Percentiles rank a stretch among this genome's conserved stretches.
Conservation (phyloP, 2,329 filamentous ascomycete genomes). For the Leptographium procerum region DNA sequence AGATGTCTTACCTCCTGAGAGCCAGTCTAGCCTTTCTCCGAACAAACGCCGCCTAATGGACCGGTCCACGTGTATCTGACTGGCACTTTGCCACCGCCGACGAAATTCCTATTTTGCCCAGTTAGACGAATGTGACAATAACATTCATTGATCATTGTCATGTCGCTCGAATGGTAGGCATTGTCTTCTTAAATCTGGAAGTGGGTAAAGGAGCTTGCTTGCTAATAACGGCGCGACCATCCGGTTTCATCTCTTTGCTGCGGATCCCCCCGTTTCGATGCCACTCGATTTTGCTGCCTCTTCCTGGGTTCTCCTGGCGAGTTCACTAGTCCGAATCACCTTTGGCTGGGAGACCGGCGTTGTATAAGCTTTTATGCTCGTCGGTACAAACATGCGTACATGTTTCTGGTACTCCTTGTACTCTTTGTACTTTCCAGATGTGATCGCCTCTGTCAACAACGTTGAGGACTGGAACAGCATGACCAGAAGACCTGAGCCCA, state of each 20-base stretch:
- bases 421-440: constrained; percentile 72
- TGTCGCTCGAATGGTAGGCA: no score
- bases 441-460: constrained; percentile 74
- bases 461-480: constrained; percentile 84
- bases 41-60: no score
- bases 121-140: neutral
- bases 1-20: no score
- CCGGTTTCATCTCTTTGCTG: neutral
- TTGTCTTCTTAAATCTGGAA: no score
- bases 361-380: constrained; percentile 28
- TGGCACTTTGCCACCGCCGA: neutral
- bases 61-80: neutral
- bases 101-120: neutral
- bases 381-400: constrained; percentile 76
- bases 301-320: constrained; percentile 32
- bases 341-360: constrained; percentile 21
- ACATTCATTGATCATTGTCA: no score
- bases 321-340: constrained; percentile 38
- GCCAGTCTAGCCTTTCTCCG: neutral
- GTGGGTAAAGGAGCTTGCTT: neutral
- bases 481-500: constrained; percentile 59
- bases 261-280: constrained; percentile 2
- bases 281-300: constrained; percentile 20
- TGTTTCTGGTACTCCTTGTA: constrained; percentile 74
- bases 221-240: neutral